Evolutionary conservation across 208 protist genomes (phyloP), one percentile per base, ranked within the genome.

Genomic region (Acanthamoeba sp.): DNA sequence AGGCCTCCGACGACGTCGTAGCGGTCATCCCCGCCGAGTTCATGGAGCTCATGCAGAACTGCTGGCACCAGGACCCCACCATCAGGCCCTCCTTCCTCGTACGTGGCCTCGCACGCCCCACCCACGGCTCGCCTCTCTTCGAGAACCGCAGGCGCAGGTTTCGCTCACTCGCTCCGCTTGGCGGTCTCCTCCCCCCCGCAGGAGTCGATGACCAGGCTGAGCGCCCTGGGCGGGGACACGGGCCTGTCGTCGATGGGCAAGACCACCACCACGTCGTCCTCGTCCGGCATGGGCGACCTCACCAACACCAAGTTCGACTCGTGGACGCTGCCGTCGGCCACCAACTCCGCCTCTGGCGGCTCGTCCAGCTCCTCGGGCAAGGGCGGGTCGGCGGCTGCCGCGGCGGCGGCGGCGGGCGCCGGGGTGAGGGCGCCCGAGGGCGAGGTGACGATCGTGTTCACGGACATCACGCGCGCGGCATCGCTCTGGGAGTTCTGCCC

Each of bases 51-150:
- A 73, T 92, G 24, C 18, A 66, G 57, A 24, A 38, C 32, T 92
- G 87, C 34, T 92, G 87, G 87, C 57, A 66, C 24, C 57, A 42
- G 42, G 87, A 92, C 32, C 87, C 87, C 59, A 52, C 64, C 59
- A 92, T 66, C 4, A 20, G 87, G 27, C 87, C 87, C 7, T 52
- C 87, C 18, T 92, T 92, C 87, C 34, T 92, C 40, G 87, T 66
- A 90, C 57, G 57, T 6, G n/a, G 45, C 45, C 45, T 20, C 48
- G 20, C 48, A 52, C 36, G 32, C 2, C 71, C 12, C 18, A 80
- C n/a, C 29, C 71, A 29, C 40, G n/a, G n/a, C n/a, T n/a, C n/a
- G n/a, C n/a, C n/a, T n/a, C n/a, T n/a, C n/a, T n/a, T n/a, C n/a
- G n/a, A n/a, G n/a, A n/a, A n/a, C n/a, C n/a, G n/a, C n/a, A n/a